Conservation (phyloP, 495 filamentous ascomycete species). For the Rhypophila decipiens region DNA sequence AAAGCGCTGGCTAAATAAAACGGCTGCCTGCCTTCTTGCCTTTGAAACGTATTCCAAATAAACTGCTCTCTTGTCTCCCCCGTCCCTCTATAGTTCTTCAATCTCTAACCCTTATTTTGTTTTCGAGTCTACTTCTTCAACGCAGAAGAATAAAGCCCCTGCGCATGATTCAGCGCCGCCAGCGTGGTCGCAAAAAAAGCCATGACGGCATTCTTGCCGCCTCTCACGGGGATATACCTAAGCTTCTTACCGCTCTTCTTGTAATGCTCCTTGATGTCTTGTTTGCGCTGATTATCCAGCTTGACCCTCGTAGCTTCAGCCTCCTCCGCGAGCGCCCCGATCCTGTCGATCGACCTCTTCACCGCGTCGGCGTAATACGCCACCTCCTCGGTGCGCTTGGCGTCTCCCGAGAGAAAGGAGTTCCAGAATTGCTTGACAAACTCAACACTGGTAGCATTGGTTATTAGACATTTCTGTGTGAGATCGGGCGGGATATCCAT, state of each 20-base stretch:
- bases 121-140: not conserved
- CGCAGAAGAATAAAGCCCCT: slow-evolving; percentile 56
- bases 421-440: slow-evolving; percentile 96
- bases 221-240: slow-evolving; percentile 58
- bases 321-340: slow-evolving; percentile 70
- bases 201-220: slow-evolving; percentile 69
- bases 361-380: slow-evolving; percentile 72
- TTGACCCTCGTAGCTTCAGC: slow-evolving; percentile 68
- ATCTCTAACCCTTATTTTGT: not conserved
- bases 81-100: not conserved
- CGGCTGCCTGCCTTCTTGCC: too few relatives aligned
- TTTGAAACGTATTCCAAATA: too few relatives aligned
- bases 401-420: slow-evolving; percentile 75
- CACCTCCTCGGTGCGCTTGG: slow-evolving; percentile 65
- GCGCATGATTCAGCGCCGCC: slow-evolving; percentile 58
- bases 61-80: too few relatives aligned
- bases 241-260: slow-evolving; percentile 64
- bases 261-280: slow-evolving; percentile 60
- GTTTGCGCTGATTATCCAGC: slow-evolving; percentile 56
- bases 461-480: slow-evolving; percentile 70
- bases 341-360: slow-evolving; percentile 65
- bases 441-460: slow-evolving; percentile 86
- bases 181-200: slow-evolving; percentile 67
- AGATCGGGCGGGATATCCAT: slow-evolving; percentile 58
- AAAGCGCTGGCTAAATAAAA: too few relatives aligned